Evolutionary conservation across 768 basidiomycete genomes (phyloP), one percentile per base, ranked within the genome.

Genomic region (Russula brevipes): DNA sequence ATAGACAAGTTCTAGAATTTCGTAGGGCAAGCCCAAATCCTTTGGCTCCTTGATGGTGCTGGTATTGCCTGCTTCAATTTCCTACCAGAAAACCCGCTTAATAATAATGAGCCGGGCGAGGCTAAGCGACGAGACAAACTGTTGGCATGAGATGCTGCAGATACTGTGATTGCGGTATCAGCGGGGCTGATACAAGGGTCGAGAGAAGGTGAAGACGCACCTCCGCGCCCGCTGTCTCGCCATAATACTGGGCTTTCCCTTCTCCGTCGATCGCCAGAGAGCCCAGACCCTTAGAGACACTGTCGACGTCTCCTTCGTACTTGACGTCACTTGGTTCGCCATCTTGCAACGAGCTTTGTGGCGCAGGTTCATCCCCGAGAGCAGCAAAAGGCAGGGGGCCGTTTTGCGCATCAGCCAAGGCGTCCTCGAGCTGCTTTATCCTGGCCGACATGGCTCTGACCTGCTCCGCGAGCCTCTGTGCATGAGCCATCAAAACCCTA

Each of bases 401-500:
- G n/a, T 64, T 47, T 53, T 72, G 74, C 8, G 68, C 67, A 41
- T 70, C 61, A 4, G 74, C 69, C 2, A 83, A 72, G 19, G 80
- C 76, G 4, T 68, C 59, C 64, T 83, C 82, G 4, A 84, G 74
- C 66, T 83, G 78, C 39, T 74, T 76, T 53, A 82, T 77, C 53
- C 79, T 72, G 6, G 73, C 60, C 0, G 73, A 76, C 68, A 82
- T 73, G 5, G 68, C 64, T 60, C 78, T 79, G 56, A 82, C 80
- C 68, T 82, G 76, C 44, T 81, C 79, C 7, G 77, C 72, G 11
- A 84, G 73, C 53, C 72, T 75, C 64, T 81, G 77, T 4, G 78
- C 79, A 66, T 80, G 81, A 6, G 77, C 79, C 77, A 81, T 78
- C 42, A 83, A 76, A 19, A 81, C 81, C 68, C 82, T 83, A 6